Base-by-base conservation (phyloP, 2,329 filamentous ascomycete genomes). In the Talaromyces amestolkiae region DNA sequence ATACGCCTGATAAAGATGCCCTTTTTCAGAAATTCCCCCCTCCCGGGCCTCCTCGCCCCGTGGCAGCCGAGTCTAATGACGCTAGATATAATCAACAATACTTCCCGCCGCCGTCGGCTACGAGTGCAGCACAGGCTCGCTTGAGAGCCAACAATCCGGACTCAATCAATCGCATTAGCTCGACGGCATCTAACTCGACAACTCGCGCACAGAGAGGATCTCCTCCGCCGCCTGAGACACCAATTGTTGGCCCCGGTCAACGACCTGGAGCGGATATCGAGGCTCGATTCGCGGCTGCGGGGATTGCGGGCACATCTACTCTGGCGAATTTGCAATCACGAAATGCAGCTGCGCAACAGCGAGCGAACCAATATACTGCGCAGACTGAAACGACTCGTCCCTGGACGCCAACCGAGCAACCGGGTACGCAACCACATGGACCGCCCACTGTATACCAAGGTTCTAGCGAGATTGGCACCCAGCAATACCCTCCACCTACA, bases 351-450 rank as follows among this genome's bases (percentile, higher is more conserved):
- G 92, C 93, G 1, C 85, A 91, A 33, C 92, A 95, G 75, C 86
- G 93, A 70, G 81, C 90, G 68, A 90, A 92, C 43, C 91, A 95
- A 66, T 97, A 97, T 75, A 86, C 84, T 24, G 81, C 84, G 41
- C 81, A 83, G 63, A 74, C 78, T 56, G 82, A 79, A 31, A 71
- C 73, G 53, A 75, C 70, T 65, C 86, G 94, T 58, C 93, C 93
- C 35, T 98, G 94, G 95, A 98, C 94, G 10, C 95, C 95, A 0
- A 98, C 95, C 3, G 95, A 99, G 76, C 85, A 89, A 65, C 93
- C 93, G 1, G 93, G 92, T 37, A 89, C 89, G 68, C 90, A 93
- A 61, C 92, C 92, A 5, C 92, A 97, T 79, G 93, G 93, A 0
- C 93, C 93, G 35, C 93, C 94, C 0, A 93, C 91, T 0, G 90